A percentile compares a stretch with the other conserved stretches of the same genome.
These are phyloP conservation scores for Paramecium tetraurelia DNA, from an alignment of 73 alveolate species.

Conservation along the genomic window DNA sequence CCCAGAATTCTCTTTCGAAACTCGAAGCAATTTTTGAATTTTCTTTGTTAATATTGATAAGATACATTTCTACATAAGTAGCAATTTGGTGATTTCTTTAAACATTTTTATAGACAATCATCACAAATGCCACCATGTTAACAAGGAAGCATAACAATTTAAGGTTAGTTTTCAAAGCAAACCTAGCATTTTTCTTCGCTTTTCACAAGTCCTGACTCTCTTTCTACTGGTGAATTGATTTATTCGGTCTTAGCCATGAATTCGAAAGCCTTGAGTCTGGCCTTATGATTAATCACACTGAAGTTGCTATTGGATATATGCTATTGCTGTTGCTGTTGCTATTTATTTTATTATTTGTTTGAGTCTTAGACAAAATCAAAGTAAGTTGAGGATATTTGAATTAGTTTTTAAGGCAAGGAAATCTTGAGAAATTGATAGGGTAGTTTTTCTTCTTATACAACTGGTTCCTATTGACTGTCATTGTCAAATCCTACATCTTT, in stretches of 20 bases:
- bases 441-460: not conserved
- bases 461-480: not conserved
- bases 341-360: not conserved
- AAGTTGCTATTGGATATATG: not conserved
- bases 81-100: not conserved
- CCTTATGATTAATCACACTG: constrained; percentile 11
- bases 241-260: constrained; percentile 41
- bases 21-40: not conserved
- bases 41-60: not conserved
- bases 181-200: constrained; percentile 14
- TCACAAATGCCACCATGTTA: constrained; percentile 48
- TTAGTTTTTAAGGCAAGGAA: not conserved
- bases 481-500: not conserved
- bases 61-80: constrained; percentile 6
- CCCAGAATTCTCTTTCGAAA: not conserved
- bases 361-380: not conserved
- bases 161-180: constrained; percentile 18
- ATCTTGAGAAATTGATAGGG: not conserved
- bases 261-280: constrained; percentile 32
- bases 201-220: not conserved
- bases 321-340: not conserved
- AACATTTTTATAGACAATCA: not conserved
- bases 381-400: constrained; percentile 40
- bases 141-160: constrained; percentile 29
- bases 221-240: constrained; percentile 15